Evolutionary conservation across 768 basidiomycete genomes (phyloP), one percentile per base, ranked within the genome.

Genomic region (Collybiopsis confluens): DNA sequence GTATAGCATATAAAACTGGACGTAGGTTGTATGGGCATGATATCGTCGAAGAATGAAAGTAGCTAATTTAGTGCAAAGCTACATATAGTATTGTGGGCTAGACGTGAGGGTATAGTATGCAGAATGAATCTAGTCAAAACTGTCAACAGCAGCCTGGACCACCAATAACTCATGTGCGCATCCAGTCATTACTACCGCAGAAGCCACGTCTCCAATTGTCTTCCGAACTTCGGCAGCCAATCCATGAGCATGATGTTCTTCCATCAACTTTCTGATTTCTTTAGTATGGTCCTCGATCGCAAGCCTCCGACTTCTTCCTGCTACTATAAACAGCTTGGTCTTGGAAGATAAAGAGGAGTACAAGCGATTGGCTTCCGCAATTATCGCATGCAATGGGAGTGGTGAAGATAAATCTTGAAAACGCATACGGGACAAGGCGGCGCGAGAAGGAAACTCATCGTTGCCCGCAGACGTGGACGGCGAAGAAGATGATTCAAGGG

Each of bases 171-270:
- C 87, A 40, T 76, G 73, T 33, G 78, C 79, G 47, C 74, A 72
- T 1, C 79, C 80, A 5, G 82, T 74, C 2, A 85, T 72, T 11
- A 93, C 81, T 64, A 95, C 81, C 42, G 85, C 85, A 37, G 86
- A 80, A 2, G 83, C 90, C 16, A 90, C 85, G 65, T 95, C 90
- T 2, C 95, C 95, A 23, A 96, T 75, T 20, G 93, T 92, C 71
- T 88, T 87, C 65, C 78, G 75, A 55, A 93, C 81, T 63, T 90
- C 89, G 3, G 73, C 62, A 0, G 79, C 52, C 30, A 53, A 0
- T 36, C 52, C 33, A 24, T 36, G 33, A 3, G 35, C 35, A 37
- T 36, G 35, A 7, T 40, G 33, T 58, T 82, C 78, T 16, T 79
- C 75, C 65, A 85, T 72, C 20, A 93, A 58, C 40, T 74, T 71